phyloP scores from a whole-genome alignment of 2,329 filamentous ascomycete species.

The Ophiostoma sp. region DNA sequence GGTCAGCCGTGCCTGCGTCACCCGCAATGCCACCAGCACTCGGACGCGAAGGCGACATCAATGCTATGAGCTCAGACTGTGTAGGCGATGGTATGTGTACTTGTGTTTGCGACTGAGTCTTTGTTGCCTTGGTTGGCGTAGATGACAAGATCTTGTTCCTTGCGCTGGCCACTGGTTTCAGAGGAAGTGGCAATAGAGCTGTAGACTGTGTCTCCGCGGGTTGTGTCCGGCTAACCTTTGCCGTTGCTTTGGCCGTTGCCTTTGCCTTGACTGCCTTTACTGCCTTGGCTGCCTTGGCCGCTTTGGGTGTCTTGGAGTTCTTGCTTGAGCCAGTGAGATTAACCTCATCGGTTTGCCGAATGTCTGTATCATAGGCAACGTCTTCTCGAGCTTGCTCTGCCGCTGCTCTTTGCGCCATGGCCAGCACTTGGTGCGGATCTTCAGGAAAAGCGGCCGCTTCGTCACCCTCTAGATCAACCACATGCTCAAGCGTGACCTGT shows the following conservation, averaged over 20 bases:
- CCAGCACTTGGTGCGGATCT: slow-evolving; percentile 27
- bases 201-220: background rate
- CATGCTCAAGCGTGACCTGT: slow-evolving; percentile 56
- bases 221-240: background rate
- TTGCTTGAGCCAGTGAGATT: background rate
- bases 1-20: background rate
- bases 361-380: background rate
- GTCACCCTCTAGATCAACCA: slow-evolving; percentile 56
- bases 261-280: background rate
- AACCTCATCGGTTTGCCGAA: background rate
- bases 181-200: background rate
- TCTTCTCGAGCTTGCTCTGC: slow-evolving; percentile 16
- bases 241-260: background rate
- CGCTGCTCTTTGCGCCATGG: slow-evolving; percentile 28
- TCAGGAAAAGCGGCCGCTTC: slow-evolving; percentile 37
- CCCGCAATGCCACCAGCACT: background rate
- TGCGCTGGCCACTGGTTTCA: background rate
- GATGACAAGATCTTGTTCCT: background rate
- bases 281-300: background rate
- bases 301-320: background rate
- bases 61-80: background rate
- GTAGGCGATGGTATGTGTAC: background rate
- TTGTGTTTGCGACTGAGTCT: background rate
- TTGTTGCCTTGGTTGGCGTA: background rate
- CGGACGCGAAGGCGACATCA: background rate